Conservation (phyloP, 192 early-diverging fungal species). For the Entophlyctis helioformis region DNA sequence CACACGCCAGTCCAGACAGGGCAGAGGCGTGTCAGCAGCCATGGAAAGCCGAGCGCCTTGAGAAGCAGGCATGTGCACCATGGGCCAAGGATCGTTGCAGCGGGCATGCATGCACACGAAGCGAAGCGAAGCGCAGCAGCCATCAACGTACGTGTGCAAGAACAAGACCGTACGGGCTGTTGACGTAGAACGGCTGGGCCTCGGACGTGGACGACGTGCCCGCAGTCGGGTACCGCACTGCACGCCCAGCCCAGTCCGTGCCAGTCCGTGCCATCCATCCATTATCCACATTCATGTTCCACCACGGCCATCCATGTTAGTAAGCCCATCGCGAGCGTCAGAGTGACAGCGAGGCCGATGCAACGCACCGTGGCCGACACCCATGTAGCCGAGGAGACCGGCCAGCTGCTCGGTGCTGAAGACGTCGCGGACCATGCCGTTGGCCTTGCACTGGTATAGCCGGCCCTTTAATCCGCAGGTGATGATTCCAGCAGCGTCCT, state of each 20-base stretch:
- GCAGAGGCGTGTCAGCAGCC: too few relatives aligned
- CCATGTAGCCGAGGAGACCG: conserved; percentile 75
- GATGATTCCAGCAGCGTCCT: conserved; percentile 99
- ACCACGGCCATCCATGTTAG: too few relatives aligned
- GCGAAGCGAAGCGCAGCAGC: too few relatives aligned
- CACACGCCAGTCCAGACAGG: too few relatives aligned
- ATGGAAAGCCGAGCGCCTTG: too few relatives aligned
- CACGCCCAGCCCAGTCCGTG: neutral
- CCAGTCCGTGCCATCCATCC: conserved; percentile 3
- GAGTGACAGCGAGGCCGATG: neutral
- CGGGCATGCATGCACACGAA: too few relatives aligned
- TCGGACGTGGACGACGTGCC: conserved; percentile 92
- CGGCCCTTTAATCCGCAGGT: conserved; percentile 95
- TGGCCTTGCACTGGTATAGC: conserved; percentile 97
- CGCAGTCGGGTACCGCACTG: conserved; percentile 97
- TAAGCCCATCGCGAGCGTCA: neutral
- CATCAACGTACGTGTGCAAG: conserved; percentile 74
- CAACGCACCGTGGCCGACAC: conserved; percentile 88
- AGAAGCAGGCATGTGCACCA: neutral
- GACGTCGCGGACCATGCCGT: conserved; percentile 98
- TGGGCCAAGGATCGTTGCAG: neutral
- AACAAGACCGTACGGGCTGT: conserved; percentile 95
- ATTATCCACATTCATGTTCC: too few relatives aligned
- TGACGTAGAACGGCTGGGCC: conserved; percentile 99
- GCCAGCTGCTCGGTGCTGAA: conserved; percentile 71